Conservation (phyloP, 2,329 filamentous ascomycete species). For the Paecilomyces dactylethromorphus region DNA sequence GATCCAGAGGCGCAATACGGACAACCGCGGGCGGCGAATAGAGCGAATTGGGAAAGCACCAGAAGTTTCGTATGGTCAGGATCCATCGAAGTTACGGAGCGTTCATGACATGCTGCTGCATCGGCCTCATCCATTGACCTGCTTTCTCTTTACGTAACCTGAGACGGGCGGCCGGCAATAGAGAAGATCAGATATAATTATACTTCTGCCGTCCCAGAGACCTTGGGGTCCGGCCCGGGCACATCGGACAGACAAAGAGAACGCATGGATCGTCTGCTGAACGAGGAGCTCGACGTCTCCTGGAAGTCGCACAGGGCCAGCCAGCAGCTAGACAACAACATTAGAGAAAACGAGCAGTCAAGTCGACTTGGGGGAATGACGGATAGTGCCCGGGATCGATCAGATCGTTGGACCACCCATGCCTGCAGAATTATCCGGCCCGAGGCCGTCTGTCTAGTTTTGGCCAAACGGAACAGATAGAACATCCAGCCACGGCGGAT, state of each 20-base stretch:
- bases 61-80: slow-evolving; percentile 8
- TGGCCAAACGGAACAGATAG: not conserved
- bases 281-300: not conserved
- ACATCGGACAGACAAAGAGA: no score
- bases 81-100: slow-evolving; percentile 2
- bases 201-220: not conserved
- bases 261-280: no score
- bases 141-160: slow-evolving; percentile 38
- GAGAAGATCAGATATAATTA: not conserved
- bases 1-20: not conserved
- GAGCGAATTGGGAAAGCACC: slow-evolving; percentile 1
- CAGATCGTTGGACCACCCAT: not conserved
- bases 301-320: not conserved
- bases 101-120: slow-evolving; percentile 1
- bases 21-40: not conserved
- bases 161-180: slow-evolving; percentile 14
- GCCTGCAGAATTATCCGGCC: not conserved
- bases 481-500: not conserved
- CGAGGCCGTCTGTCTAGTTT: not conserved
- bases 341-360: not conserved
- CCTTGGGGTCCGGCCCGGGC: not conserved
- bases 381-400: not conserved
- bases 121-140: slow-evolving; percentile 6
- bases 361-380: not conserved
- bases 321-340: not conserved